Evolutionary conservation across 495 filamentous ascomycete species (phyloP).

Genomic region (Aspergillus haitiensis): DNA sequence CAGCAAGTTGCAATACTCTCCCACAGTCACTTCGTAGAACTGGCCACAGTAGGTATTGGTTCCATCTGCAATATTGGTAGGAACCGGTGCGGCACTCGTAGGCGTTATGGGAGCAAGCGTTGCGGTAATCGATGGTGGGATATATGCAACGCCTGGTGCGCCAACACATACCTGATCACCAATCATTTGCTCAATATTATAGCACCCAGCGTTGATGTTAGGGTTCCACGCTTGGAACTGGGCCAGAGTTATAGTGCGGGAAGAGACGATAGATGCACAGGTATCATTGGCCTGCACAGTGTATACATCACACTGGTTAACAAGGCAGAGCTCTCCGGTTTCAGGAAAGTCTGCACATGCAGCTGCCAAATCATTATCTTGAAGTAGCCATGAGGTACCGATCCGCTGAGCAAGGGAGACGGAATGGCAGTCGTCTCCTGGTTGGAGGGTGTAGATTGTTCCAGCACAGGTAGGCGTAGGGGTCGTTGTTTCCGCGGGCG

Average conservation of each 20-base stretch:
- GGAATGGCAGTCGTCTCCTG: slow-evolving; percentile 27
- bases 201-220: slow-evolving; percentile 3
- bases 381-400: slow-evolving; percentile 11
- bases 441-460: slow-evolving; percentile 4
- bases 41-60: slow-evolving; percentile 3
- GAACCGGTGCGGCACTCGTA: slow-evolving; percentile 5
- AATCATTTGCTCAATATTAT: slow-evolving; percentile 6
- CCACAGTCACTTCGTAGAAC: slow-evolving; percentile 8
- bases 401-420: slow-evolving; percentile 12
- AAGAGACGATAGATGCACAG: slow-evolving; percentile 2
- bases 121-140: neutral
- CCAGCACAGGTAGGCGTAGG: slow-evolving; percentile 4
- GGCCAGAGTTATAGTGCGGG: slow-evolving; percentile 1
- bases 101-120: neutral
- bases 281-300: slow-evolving; percentile 6
- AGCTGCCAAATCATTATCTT: slow-evolving; percentile 9
- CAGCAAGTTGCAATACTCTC: slow-evolving; percentile 12
- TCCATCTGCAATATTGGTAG: slow-evolving; percentile 10
- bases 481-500: neutral
- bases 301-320: slow-evolving; percentile 7
- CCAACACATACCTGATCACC: slow-evolving; percentile 6
- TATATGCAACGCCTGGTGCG: slow-evolving; percentile 5
- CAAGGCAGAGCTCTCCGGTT: slow-evolving; percentile 5
- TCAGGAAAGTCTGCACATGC: slow-evolving; percentile 10
- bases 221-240: slow-evolving; percentile 14